A percentile compares a stretch with the other conserved stretches of the same genome.
phyloP scores from a whole-genome alignment of 2,329 filamentous ascomycete genomes.

The Fusarium nisikadoi region DNA sequence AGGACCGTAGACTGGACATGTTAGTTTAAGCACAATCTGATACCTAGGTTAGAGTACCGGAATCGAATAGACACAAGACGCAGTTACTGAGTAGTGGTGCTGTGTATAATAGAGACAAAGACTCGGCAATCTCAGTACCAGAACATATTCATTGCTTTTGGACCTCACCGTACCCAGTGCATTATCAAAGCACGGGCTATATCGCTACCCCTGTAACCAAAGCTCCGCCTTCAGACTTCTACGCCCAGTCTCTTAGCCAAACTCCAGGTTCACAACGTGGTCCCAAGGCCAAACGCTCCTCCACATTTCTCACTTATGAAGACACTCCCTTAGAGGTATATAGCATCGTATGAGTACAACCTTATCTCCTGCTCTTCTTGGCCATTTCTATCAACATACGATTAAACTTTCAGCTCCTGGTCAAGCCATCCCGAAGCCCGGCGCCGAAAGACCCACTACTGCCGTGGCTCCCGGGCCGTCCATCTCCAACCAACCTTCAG shows the following conservation, averaged over 20 bases:
- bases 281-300: not conserved
- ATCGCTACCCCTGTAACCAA: not conserved
- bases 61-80: not conserved
- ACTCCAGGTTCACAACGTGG: not conserved
- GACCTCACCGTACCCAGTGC: not conserved
- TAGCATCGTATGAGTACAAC: not conserved
- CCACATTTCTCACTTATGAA: not conserved
- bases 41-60: not conserved
- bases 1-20: no score
- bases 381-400: not conserved
- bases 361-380: not conserved
- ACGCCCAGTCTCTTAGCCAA: not conserved
- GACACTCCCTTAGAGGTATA: not conserved
- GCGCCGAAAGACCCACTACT: constrained; percentile 4
- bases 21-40: not conserved
- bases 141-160: not conserved
- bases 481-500: not conserved
- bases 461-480: not conserved
- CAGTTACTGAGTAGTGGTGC: not conserved
- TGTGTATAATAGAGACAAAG: not conserved
- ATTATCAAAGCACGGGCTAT: not conserved
- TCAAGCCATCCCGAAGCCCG: constrained; percentile 3
- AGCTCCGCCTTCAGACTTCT: not conserved
- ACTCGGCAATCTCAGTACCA: not conserved
- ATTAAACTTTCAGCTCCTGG: not conserved